Percentiles rank a stretch among this genome's conserved stretches.
Conservation (phyloP, 345 rosid genomes). For the Fremontodendron californicum region DNA sequence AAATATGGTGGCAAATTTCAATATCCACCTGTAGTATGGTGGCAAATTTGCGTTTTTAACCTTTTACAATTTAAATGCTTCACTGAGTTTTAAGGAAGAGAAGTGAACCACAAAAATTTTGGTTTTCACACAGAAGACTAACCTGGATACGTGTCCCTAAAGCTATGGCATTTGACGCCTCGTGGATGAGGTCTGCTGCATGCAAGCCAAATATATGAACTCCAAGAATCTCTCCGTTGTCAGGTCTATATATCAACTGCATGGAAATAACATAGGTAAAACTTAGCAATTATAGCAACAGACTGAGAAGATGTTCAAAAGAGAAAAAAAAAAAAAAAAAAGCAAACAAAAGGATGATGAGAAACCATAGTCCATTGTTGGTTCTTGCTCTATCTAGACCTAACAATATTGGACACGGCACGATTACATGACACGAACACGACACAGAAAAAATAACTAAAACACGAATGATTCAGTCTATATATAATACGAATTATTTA, state of each 20-base stretch:
- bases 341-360: background rate
- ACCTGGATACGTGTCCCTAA: constrained; percentile 86
- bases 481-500: too few species aligned
- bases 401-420: too few species aligned
- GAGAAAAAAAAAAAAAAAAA: background rate
- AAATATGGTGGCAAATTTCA: too few species aligned
- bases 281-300: background rate
- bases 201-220: constrained; percentile 97
- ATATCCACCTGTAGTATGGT: too few species aligned
- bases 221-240: constrained; percentile 94
- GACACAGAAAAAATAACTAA: too few species aligned
- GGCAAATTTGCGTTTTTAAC: too few species aligned
- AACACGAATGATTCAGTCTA: too few species aligned
- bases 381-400: background rate
- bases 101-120: background rate
- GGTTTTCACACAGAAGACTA: constrained; percentile 9
- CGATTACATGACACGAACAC: too few species aligned
- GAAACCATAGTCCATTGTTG: background rate
- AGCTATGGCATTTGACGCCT: constrained; percentile 98
- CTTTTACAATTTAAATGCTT: background rate
- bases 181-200: constrained; percentile 99
- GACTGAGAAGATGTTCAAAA: background rate
- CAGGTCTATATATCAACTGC: constrained; percentile 97
- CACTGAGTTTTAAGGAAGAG: background rate
- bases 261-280: constrained; percentile 9